Evolutionary conservation across 805 yeast genomes (phyloP), one percentile per base, ranked within the genome.

Genomic region (Maudiozyma bulderi): DNA sequence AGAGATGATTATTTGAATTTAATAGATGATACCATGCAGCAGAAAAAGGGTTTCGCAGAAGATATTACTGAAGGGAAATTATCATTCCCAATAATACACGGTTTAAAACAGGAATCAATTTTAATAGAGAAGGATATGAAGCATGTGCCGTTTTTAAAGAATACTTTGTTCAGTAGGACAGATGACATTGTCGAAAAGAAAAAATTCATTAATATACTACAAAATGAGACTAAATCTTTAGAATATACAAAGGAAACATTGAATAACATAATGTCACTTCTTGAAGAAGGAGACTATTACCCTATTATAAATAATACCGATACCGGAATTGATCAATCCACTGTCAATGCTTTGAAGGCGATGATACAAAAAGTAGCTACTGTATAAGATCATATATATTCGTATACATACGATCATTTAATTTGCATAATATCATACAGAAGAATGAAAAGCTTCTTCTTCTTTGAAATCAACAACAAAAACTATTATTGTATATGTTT

Each of bases 21-120:
- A 47, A 73, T 74, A 29, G 72, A 70, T 28, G 66, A 67, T 9
- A 52, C 57, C 15, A 64, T 63, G 67, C 72, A 79, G 50, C 67
- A 69, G n/a, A 80, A 79, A 60, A 85, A 86, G 73, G 95, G 95
- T 2, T 76, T 76, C 53, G 80, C 87, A 47, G 96, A 90, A 57
- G 98, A 90, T 60, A 74, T 90, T 32, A 79, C 88, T 0, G 96
- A 90, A 62, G 96, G 96, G 0, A 90, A 89, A 65, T 78, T 84
- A 51, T 86, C 95, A 0, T 84, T 86, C 53, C 96, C 96, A 0
- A 80, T 90, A 2, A 75, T 90, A 14, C 93, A 87, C 63, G 74
- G 82, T 4, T 65, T 84, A 2, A 58, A 69, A 15, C 57, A 60
- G 35, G 59, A 54, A 40, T 45, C 40, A 35, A 45, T 37, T 10